A percentile compares a stretch with the other conserved stretches of the same genome.
phyloP scores from a whole-genome alignment of 2,329 filamentous ascomycete species.

The Graphiopsis chlorocephala region DNA sequence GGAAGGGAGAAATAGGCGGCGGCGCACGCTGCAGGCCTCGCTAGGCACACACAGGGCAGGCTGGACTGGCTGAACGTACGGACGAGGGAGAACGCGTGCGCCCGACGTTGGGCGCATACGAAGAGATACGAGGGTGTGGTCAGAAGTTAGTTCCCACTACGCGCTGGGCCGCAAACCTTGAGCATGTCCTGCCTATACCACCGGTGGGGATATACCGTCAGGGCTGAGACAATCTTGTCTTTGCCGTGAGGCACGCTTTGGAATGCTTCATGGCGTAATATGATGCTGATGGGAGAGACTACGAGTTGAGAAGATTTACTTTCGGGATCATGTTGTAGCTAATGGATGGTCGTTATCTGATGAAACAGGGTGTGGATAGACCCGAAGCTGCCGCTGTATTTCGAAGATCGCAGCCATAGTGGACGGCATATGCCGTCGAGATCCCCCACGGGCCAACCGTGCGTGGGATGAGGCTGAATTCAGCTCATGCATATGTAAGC shows the following conservation, averaged over 20 bases:
- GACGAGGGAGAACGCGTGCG: not conserved
- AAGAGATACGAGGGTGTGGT: slow-evolving; percentile 14
- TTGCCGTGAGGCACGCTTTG: too few species aligned
- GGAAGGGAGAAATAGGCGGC: too few species aligned
- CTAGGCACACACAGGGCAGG: slow-evolving; percentile 3
- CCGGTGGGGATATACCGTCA: not conserved
- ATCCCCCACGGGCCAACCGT: not conserved
- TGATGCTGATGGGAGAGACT: too few species aligned
- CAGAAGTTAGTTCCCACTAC: slow-evolving; percentile 13
- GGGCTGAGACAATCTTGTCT: not conserved
- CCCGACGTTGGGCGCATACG: slow-evolving; percentile 14
- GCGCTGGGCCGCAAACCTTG: slow-evolving; percentile 15
- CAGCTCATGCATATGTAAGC: not conserved
- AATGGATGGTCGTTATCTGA: not conserved
- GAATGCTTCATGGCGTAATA: too few species aligned
- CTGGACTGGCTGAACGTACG: not conserved
- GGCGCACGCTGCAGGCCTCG: not conserved
- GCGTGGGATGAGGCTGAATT: not conserved
- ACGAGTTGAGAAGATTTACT: not conserved
- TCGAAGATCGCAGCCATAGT: not conserved
- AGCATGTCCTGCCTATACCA: not conserved
- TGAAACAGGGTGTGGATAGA: not conserved
- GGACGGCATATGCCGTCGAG: not conserved
- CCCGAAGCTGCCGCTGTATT: not conserved
- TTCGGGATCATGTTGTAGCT: not conserved